Evolutionary conservation across 2,329 filamentous ascomycete species (phyloP).

Genomic region (Trichoderma atroviride): DNA sequence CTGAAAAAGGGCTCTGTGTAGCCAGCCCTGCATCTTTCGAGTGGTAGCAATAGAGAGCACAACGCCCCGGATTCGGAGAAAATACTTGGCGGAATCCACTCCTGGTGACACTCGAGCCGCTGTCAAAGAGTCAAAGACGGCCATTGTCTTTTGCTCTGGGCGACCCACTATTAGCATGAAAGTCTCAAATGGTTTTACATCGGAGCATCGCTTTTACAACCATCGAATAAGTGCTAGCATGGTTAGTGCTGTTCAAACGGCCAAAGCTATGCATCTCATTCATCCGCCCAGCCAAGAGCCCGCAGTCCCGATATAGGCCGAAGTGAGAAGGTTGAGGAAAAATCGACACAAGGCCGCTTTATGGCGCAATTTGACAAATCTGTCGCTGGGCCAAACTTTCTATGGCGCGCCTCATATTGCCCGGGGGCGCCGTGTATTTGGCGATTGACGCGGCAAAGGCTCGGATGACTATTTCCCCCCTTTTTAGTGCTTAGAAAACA

Average conservation of each 20-base stretch:
- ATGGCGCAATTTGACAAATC: slow-evolving; percentile 17
- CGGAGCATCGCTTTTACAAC: slow-evolving; percentile 7
- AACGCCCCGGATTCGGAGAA: not conserved
- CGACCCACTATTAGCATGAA: not conserved
- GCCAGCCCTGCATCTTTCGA: not conserved
- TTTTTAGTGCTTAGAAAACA: slow-evolving; percentile 2
- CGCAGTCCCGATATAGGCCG: slow-evolving; percentile 10
- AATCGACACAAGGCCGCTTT: slow-evolving; percentile 19
- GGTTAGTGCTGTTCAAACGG: not conserved
- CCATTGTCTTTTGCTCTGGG: not conserved
- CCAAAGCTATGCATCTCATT: not conserved
- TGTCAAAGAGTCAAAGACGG: not conserved
- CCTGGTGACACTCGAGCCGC: not conserved
- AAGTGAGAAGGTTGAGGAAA: not conserved
- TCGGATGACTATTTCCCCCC: slow-evolving; percentile 12
- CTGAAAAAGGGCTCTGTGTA: not conserved
- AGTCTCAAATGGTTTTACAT: not conserved
- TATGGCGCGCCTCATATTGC: not conserved
- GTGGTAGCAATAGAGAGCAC: not conserved
- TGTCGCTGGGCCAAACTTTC: not conserved
- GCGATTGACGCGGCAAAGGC: slow-evolving; percentile 7
- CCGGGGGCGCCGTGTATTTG: not conserved
- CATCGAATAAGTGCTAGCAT: not conserved
- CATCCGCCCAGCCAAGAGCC: not conserved
- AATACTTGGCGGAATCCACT: not conserved